A percentile compares a stretch with the other conserved stretches of the same genome.
These are phyloP conservation scores for Linnemannia exigua DNA, from an alignment of 192 early-diverging fungal species.

Conservation along the genomic window DNA sequence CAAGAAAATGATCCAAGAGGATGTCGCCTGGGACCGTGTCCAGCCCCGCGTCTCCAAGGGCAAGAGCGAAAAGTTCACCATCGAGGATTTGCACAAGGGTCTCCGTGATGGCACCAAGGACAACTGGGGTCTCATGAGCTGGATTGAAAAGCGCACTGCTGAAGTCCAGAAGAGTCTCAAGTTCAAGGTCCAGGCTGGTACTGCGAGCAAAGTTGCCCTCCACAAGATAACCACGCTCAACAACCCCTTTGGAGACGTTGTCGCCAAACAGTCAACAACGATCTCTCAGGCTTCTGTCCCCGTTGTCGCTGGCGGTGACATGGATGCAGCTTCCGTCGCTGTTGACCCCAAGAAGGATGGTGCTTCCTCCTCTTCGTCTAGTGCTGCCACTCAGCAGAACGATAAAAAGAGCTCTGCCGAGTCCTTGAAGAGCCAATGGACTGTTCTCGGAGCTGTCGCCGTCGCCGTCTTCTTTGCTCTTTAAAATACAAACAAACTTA, in stretches of 20 bases:
- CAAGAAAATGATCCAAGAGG: constrained; percentile 56
- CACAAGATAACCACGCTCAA: constrained; percentile 24
- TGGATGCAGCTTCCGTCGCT: not conserved
- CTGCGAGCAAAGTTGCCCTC: constrained; percentile 10
- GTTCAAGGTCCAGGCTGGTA: constrained; percentile 23
- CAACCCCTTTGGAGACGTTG: constrained; percentile 12
- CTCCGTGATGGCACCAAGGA: constrained; percentile 2
- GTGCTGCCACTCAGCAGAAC: not conserved
- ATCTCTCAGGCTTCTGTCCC: not conserved
- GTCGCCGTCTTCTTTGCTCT: constrained; percentile 12
- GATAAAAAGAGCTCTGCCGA: constrained; percentile 15
- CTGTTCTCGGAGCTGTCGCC: constrained; percentile 16
- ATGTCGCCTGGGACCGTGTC: constrained; percentile 59
- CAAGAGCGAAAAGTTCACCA: constrained; percentile 34
- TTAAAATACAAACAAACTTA: not conserved
- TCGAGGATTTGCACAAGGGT: constrained; percentile 26
- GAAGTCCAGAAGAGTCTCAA: constrained; percentile 20
- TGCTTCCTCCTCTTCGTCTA: not conserved
- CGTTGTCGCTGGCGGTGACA: not conserved
- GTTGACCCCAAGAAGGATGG: not conserved
- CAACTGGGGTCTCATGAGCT: constrained; percentile 26
- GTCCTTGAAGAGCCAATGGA: constrained; percentile 22
- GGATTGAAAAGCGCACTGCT: constrained; percentile 18
- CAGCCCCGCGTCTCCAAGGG: constrained; percentile 20
- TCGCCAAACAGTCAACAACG: not conserved